Conservation (phyloP, 192 early-diverging fungal genomes). For the Obelidium mucronatum region DNA sequence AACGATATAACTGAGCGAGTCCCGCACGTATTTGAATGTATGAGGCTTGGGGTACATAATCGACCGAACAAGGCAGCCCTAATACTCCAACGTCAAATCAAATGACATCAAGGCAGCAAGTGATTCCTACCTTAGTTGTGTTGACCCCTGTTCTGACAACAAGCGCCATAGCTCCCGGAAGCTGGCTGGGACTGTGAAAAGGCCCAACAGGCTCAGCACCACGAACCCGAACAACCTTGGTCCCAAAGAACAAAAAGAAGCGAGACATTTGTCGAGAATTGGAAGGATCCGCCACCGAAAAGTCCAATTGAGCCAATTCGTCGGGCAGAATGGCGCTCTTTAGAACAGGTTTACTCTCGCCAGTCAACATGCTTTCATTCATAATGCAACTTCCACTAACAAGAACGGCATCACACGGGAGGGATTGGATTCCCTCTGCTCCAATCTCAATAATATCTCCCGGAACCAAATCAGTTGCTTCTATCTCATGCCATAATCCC, state of each 20-base stretch:
- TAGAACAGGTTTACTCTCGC: conserved; percentile 94
- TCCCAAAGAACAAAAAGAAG: conserved; percentile 92
- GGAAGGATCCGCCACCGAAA: conserved; percentile 68
- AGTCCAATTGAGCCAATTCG: conserved; percentile 69
- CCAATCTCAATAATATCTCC: conserved; percentile 90
- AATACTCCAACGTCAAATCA: not conserved
- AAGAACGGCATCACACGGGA: conserved; percentile 94
- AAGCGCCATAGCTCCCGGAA: conserved; percentile 74
- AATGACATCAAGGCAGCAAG: not conserved
- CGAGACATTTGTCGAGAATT: conserved; percentile 78
- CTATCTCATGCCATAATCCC: conserved; percentile 52
- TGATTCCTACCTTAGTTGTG: conserved; percentile 75
- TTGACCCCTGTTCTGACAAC: conserved; percentile 94
- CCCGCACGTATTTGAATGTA: conserved; percentile 96
- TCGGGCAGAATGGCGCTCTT: conserved; percentile 79
- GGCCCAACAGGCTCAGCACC: conserved; percentile 42
- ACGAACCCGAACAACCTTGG: conserved; percentile 86
- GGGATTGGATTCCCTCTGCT: not conserved
- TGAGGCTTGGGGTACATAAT: conserved; percentile 98
- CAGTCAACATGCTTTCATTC: conserved; percentile 98
- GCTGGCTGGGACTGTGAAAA: not conserved
- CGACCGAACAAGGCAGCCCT: conserved; percentile 89
- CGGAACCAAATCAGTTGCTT: conserved; percentile 88
- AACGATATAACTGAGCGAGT: conserved; percentile 96
- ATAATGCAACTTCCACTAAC: conserved; percentile 95